Evolutionary conservation across 192 early-diverging fungal species (phyloP).

Genomic region (Coemansia sp.): DNA sequence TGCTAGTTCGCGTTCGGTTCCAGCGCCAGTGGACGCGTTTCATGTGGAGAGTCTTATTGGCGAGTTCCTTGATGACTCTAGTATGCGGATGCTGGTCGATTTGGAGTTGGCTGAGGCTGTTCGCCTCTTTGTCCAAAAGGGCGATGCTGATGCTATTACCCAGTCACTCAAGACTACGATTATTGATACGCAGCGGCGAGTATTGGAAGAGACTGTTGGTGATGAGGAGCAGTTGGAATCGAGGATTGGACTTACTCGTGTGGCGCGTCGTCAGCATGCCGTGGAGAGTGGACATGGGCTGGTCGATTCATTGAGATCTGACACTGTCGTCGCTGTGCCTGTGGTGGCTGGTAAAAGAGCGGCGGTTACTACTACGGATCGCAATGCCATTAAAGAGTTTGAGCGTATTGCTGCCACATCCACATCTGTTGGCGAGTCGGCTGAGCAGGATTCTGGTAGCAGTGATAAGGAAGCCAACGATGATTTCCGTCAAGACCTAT

Average conservation of each 20-base stretch:
- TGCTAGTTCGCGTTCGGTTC: conserved; percentile 42
- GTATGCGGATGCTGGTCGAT: conserved; percentile 74
- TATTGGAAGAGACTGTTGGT: conserved; percentile 11
- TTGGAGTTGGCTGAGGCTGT: conserved; percentile 77
- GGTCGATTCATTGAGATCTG: conserved; percentile 14
- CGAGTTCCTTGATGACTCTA: conserved; percentile 70
- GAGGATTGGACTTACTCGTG: conserved; percentile 22
- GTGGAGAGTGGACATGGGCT: conserved; percentile 26
- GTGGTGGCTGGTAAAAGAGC: conserved; percentile 24
- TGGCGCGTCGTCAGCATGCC: conserved; percentile 24
- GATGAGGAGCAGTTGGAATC: conserved; percentile 14
- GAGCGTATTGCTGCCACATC: conserved; percentile 20
- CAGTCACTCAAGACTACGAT: conserved; percentile 59
- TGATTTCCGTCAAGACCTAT: conserved; percentile 1
- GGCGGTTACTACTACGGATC: conserved; percentile 25
- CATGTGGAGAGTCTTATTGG: conserved; percentile 77
- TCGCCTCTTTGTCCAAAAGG: conserved; percentile 79
- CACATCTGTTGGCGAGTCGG: background rate
- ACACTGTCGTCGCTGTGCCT: conserved; percentile 16
- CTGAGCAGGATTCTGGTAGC: conserved; percentile 14
- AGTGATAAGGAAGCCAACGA: conserved; percentile 6
- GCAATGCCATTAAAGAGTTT: conserved; percentile 32
- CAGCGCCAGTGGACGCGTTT: conserved; percentile 69
- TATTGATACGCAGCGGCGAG: conserved; percentile 33
- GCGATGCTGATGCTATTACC: conserved; percentile 80